A percentile compares a stretch with the other conserved stretches of the same genome.
These are phyloP conservation scores for Phytopythium mirpurense DNA, from an alignment of 352 stramenopile genomes.

Conservation along the genomic window DNA sequence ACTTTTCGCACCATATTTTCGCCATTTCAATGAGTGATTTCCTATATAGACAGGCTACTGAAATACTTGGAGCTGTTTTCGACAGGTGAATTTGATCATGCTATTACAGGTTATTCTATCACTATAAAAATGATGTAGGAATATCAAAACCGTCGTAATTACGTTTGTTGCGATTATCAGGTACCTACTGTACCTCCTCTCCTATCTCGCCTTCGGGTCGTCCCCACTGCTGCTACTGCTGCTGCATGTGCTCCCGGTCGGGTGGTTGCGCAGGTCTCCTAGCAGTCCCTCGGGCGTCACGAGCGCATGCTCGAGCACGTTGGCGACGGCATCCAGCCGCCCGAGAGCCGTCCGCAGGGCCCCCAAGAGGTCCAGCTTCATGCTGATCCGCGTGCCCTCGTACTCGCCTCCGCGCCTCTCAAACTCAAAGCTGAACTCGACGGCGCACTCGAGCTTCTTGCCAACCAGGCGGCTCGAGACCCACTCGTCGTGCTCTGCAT, in stretches of 20 bases:
- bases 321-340: constrained; percentile 2
- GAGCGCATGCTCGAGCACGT: constrained; percentile 7
- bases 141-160: too few relatives aligned
- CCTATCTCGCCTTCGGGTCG: too few relatives aligned
- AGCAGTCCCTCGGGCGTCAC: constrained; percentile 7
- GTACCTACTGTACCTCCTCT: too few relatives aligned
- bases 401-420: background rate
- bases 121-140: too few relatives aligned
- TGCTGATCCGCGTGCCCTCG: constrained; percentile 4
- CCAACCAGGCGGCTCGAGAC: constrained; percentile 9
- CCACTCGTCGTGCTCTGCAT: constrained; percentile 1
- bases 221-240: too few relatives aligned
- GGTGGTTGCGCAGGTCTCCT: background rate
- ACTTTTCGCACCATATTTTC: too few relatives aligned
- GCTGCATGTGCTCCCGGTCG: background rate
- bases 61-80: too few relatives aligned
- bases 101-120: too few relatives aligned
- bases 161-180: too few relatives aligned
- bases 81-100: too few relatives aligned
- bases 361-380: constrained; percentile 9
- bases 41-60: too few relatives aligned
- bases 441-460: constrained; percentile 1
- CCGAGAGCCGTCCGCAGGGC: constrained; percentile 6
- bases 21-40: too few relatives aligned
- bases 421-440: background rate